phyloP scores from a whole-genome alignment of 2,329 filamentous ascomycete species.

The Alternaria metachromatica region DNA sequence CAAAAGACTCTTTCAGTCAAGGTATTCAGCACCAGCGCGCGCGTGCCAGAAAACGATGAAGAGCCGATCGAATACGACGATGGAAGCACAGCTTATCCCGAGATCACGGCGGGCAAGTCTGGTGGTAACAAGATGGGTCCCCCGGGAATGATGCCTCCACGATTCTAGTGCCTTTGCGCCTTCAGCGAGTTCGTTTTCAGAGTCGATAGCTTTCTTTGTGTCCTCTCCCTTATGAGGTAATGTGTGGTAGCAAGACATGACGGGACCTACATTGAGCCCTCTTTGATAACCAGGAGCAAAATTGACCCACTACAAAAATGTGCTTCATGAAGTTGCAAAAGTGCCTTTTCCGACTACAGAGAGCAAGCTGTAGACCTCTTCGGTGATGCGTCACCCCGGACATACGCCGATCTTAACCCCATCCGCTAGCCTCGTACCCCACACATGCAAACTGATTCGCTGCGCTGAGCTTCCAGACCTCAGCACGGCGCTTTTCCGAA shows the following conservation, averaged over 20 bases:
- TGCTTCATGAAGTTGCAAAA: neutral
- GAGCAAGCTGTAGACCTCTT: neutral
- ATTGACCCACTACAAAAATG: no score
- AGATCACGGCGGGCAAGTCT: neutral
- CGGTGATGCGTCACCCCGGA: neutral
- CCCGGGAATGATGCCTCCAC: neutral
- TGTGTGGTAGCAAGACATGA: no score
- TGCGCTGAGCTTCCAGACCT: neutral
- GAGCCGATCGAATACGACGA: slow-evolving; percentile 24
- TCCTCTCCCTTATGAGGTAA: neutral
- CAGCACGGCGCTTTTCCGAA: neutral
- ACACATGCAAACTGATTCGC: neutral
- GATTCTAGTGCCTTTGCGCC: neutral
- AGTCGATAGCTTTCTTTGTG: neutral
- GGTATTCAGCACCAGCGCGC: slow-evolving; percentile 22
- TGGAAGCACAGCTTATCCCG: slow-evolving; percentile 20
- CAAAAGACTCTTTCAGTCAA: slow-evolving; percentile 23
- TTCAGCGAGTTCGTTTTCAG: neutral
- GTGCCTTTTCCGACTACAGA: neutral
- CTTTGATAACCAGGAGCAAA: no score
- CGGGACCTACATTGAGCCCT: no score
- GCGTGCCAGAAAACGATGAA: slow-evolving; percentile 21
- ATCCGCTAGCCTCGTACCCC: neutral
- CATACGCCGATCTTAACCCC: slow-evolving; percentile 12
- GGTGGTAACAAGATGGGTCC: neutral